A percentile compares a stretch with the other conserved stretches of the same genome.
phyloP scores from a whole-genome alignment of 306 rosid species.

The Malus fusca region DNA sequence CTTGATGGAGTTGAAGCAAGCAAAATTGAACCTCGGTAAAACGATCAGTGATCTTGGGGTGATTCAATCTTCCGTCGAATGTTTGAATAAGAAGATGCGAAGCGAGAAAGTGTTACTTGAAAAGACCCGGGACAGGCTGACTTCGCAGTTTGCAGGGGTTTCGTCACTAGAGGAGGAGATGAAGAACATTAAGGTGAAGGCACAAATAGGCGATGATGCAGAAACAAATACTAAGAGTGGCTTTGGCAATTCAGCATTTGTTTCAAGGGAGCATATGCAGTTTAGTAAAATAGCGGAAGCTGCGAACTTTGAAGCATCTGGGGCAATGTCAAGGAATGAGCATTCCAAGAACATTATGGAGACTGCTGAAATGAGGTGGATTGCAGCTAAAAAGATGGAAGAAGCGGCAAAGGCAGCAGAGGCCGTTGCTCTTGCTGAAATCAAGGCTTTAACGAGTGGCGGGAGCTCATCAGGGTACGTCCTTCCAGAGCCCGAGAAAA shows the following conservation, averaged over 20 bases:
- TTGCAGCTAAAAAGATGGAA: conserved; percentile 96
- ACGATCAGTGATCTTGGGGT: conserved; percentile 72
- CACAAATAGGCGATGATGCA: conserved; percentile 8
- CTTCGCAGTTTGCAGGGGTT: conserved; percentile 56
- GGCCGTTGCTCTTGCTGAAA: conserved; percentile 88
- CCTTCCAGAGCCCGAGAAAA: conserved; percentile 50
- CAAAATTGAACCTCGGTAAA: conserved; percentile 68
- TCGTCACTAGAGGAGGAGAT: conserved; percentile 43
- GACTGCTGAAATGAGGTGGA: conserved; percentile 82
- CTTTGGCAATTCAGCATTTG: conserved; percentile 18
- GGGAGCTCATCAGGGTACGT: conserved; percentile 34
- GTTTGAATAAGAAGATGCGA: conserved; percentile 75
- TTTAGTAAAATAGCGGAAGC: conserved; percentile 28
- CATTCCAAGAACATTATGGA: conserved; percentile 35
- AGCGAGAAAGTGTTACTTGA: conserved; percentile 62
- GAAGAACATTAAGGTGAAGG: conserved; percentile 23
- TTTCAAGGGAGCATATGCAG: conserved; percentile 15
- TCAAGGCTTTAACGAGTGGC: conserved; percentile 46
- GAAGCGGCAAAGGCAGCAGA: conserved; percentile 96
- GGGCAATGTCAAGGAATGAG: conserved; percentile 15
- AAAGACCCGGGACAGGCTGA: conserved; percentile 56
- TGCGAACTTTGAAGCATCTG: conserved; percentile 25
- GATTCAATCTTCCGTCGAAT: conserved; percentile 74
- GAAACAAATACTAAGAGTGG: conserved; percentile 9
- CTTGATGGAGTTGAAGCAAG: conserved; percentile 71